These are phyloP conservation scores for Aspergillus ochraceus DNA, from an alignment of 2,329 filamentous ascomycete genomes.

Conservation along the genomic window DNA sequence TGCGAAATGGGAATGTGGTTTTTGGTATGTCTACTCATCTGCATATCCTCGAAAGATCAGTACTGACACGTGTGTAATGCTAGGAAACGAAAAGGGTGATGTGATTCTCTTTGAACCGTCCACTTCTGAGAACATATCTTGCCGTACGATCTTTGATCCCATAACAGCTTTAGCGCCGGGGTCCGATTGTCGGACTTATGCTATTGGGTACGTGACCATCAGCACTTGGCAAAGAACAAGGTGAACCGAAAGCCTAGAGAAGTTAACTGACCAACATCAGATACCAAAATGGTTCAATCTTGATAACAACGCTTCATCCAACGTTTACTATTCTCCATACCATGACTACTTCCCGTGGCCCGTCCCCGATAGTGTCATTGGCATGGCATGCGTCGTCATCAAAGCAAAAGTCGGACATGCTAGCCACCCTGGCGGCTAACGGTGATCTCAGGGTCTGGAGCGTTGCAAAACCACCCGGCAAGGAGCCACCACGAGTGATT, in stretches of 20 bases:
- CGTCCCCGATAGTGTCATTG: conserved; percentile 82
- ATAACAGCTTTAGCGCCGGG: conserved; percentile 91
- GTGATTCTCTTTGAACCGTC: conserved; percentile 92
- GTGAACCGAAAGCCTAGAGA: not conserved
- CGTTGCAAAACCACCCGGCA: conserved; percentile 74
- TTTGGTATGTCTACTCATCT: conserved; percentile 67
- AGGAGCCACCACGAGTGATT: conserved; percentile 81
- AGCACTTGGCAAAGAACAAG: conserved; percentile 11
- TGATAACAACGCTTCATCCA: conserved; percentile 86
- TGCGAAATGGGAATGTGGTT: conserved; percentile 94
- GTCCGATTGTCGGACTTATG: conserved; percentile 88
- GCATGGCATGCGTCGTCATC: conserved; percentile 97
- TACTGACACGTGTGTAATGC: not conserved
- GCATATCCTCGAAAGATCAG: not conserved
- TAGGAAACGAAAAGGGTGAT: conserved; percentile 89
- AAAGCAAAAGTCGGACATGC: conserved; percentile 96
- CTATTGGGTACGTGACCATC: conserved; percentile 73
- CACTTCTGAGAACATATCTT: conserved; percentile 88
- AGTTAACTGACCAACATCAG: conserved; percentile 47
- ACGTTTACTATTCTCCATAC: conserved; percentile 94
- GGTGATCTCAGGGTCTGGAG: conserved; percentile 97
- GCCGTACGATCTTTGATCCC: conserved; percentile 89
- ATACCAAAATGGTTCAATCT: conserved; percentile 90
- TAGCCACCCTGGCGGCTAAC: conserved; percentile 87
- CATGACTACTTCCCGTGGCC: conserved; percentile 76